Conservation (phyloP, 305 asterid genomes). For the Euphrasia arctica region DNA sequence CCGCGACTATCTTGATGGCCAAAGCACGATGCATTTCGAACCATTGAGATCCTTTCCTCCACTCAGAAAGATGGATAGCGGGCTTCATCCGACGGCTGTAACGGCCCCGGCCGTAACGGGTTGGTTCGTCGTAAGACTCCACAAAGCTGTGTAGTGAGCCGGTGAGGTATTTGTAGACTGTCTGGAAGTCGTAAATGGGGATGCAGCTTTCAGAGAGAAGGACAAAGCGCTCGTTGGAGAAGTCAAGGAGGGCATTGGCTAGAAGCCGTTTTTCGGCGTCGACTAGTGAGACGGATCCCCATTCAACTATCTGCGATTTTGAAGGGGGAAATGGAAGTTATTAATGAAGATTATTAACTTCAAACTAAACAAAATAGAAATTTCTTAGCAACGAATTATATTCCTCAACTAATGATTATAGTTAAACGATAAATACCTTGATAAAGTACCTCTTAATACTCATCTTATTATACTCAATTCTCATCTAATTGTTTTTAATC, state of each 20-base stretch:
- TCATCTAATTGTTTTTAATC: no score
- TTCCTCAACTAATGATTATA: no score
- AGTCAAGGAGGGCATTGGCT: slow-evolving; percentile 94
- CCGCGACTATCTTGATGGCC: slow-evolving; percentile 66
- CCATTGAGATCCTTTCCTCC: slow-evolving; percentile 99
- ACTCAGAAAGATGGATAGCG: slow-evolving; percentile 54
- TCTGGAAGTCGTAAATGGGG: slow-evolving; percentile 68
- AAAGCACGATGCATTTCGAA: slow-evolving; percentile 76
- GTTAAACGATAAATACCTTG: no score
- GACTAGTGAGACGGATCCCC: slow-evolving; percentile 89
- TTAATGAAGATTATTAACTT: background rate
- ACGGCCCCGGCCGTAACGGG: slow-evolving; percentile 96
- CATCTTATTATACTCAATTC: no score
- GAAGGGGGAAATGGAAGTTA: background rate
- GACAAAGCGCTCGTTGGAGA: slow-evolving; percentile 86
- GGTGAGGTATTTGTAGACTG: slow-evolving; percentile 68
- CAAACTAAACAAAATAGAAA: no score
- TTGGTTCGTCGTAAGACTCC: slow-evolving; percentile 71
- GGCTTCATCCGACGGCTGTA: slow-evolving; percentile 84
- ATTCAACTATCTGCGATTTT: slow-evolving; percentile 41
- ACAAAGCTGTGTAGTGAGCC: slow-evolving; percentile 72
- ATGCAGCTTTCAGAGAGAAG: slow-evolving; percentile 94
- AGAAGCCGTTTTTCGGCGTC: slow-evolving; percentile 90
- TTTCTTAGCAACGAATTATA: background rate
- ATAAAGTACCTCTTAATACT: no score